Percentiles rank a stretch among this genome's conserved stretches.
Evolutionary conservation across 768 basidiomycete species (phyloP).

Genomic region (Lentinula sp.): DNA sequence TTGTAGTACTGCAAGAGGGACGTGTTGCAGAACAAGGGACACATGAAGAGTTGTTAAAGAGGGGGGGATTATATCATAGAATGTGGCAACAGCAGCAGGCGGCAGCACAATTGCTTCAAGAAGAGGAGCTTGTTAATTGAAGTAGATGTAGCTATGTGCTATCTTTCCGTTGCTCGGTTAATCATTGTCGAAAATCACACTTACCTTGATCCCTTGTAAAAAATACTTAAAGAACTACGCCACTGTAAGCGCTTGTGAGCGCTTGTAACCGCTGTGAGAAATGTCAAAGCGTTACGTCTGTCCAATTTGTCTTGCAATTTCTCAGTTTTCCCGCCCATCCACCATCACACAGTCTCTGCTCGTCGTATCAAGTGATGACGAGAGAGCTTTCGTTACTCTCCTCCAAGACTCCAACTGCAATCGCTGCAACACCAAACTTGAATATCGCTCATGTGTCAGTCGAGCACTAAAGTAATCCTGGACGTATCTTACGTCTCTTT

Average conservation of each 20-base stretch:
- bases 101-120: slow-evolving; percentile 16
- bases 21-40: slow-evolving; percentile 89
- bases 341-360: neutral
- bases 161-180: neutral
- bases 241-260: neutral
- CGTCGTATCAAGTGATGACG: slow-evolving; percentile 32
- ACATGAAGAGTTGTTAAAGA: slow-evolving; percentile 76
- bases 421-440: slow-evolving; percentile 36
- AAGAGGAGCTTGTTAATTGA: slow-evolving; percentile 16
- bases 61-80: slow-evolving; percentile 64
- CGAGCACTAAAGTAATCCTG: neutral
- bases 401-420: slow-evolving; percentile 33
- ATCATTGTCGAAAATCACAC: too few relatives aligned
- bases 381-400: slow-evolving; percentile 38
- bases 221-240: neutral
- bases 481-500: slow-evolving; percentile 8
- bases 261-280: too few relatives aligned
- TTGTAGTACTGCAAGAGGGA: slow-evolving; percentile 92
- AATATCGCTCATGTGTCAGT: slow-evolving; percentile 59
- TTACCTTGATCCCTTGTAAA: neutral
- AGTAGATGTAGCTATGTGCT: slow-evolving; percentile 3
- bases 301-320: neutral
- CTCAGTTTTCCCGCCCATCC: slow-evolving; percentile 1
- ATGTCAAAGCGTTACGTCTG: neutral
- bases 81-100: slow-evolving; percentile 79